These are phyloP conservation scores for Chlorencoelia australis DNA, from an alignment of 2,329 filamentous ascomycete genomes.

Conservation along the genomic window DNA sequence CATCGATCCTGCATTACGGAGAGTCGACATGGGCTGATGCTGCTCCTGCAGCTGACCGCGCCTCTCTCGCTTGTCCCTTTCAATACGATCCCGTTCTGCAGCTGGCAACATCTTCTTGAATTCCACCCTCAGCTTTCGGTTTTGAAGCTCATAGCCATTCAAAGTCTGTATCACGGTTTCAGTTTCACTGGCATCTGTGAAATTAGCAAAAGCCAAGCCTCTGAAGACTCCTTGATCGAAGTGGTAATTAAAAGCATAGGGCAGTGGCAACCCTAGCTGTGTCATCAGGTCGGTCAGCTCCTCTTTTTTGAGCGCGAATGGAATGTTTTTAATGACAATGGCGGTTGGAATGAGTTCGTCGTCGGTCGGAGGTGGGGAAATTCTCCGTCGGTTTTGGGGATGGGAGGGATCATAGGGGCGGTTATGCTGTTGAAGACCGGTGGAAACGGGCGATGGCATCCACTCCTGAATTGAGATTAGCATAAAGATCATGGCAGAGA, in stretches of 20 bases:
- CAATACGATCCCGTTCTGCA: conserved; percentile 88
- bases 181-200: conserved; percentile 90
- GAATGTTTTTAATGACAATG: conserved; percentile 99
- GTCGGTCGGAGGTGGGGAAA: conserved; percentile 16
- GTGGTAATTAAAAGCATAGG: conserved; percentile 99
- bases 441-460: conserved; percentile 35
- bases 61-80: conserved; percentile 92
- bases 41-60: conserved; percentile 95
- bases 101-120: conserved; percentile 99
- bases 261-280: conserved; percentile 82
- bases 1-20: conserved; percentile 79
- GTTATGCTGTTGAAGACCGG: conserved; percentile 7
- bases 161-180: conserved; percentile 83
- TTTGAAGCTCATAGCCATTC: conserved; percentile 93
- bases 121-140: conserved; percentile 87
- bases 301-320: conserved; percentile 96
- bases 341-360: conserved; percentile 96
- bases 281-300: conserved; percentile 89
- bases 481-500: conserved; percentile 10
- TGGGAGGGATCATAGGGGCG: conserved; percentile 18
- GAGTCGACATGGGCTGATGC: conserved; percentile 59
- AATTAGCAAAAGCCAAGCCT: conserved; percentile 94
- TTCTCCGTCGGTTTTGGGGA: conserved; percentile 13
- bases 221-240: conserved; percentile 97
- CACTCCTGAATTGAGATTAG: conserved; percentile 46